Percentiles rank a stretch among this genome's conserved stretches.
phyloP scores from a whole-genome alignment of 1,284 basidiomycete species.

The Xerocomus nothofagi region DNA sequence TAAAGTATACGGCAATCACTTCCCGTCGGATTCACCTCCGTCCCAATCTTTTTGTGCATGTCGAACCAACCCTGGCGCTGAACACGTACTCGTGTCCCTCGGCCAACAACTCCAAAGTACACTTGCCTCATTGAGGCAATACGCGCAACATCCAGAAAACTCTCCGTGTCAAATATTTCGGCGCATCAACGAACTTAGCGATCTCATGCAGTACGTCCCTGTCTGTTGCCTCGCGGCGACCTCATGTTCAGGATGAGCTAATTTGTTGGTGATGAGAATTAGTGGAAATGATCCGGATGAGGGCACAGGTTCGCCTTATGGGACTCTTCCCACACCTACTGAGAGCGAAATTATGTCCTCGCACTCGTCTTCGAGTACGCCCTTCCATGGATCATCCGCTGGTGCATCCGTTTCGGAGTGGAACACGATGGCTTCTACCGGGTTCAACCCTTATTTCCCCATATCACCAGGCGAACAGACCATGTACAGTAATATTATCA shows the following conservation, averaged over 20 bases:
- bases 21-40: slow-evolving; percentile 38
- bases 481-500: slow-evolving; percentile 56
- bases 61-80: slow-evolving; percentile 59
- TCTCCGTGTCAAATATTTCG: slow-evolving; percentile 56
- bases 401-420: slow-evolving; percentile 56
- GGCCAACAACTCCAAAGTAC: slow-evolving; percentile 64
- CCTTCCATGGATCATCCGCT: slow-evolving; percentile 39
- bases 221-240: slow-evolving; percentile 24
- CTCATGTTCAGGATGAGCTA: slow-evolving; percentile 37
- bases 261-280: slow-evolving; percentile 32
- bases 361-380: slow-evolving; percentile 59
- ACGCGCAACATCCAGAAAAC: slow-evolving; percentile 55
- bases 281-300: slow-evolving; percentile 50
- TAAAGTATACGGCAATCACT: slow-evolving; percentile 44
- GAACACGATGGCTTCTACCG: slow-evolving; percentile 52
- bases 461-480: slow-evolving; percentile 46
- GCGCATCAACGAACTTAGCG: slow-evolving; percentile 60
- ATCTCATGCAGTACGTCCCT: slow-evolving; percentile 63
- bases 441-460: slow-evolving; percentile 72
- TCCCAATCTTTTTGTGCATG: slow-evolving; percentile 57
- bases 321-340: slow-evolving; percentile 50
- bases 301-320: slow-evolving; percentile 38
- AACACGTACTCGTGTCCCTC: slow-evolving; percentile 56
- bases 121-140: slow-evolving; percentile 56
- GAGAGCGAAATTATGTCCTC: slow-evolving; percentile 71